These are phyloP conservation scores for Euphorbia schlechtendalii DNA, from an alignment of 441 rosid species.

Conservation along the genomic window DNA sequence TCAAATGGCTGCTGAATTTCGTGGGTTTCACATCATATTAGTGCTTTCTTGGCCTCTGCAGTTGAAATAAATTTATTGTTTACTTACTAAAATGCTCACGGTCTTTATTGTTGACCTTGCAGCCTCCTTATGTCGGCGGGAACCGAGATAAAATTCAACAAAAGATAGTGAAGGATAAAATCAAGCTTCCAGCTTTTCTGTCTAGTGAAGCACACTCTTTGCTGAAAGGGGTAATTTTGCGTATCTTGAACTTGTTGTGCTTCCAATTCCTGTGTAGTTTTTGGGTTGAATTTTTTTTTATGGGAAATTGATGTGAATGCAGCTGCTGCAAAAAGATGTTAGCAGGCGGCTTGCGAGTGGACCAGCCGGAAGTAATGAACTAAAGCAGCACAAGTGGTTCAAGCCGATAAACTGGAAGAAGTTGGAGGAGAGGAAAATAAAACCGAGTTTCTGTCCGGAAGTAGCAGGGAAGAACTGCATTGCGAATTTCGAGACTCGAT, in stretches of 20 bases:
- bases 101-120: constrained; percentile 11
- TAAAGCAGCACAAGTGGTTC: constrained; percentile 85
- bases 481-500: constrained; percentile 75
- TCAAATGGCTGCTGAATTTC: constrained; percentile 3
- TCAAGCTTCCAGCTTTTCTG: constrained; percentile 61
- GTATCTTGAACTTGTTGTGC: not conserved
- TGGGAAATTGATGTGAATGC: constrained; percentile 9
- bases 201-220: constrained; percentile 64
- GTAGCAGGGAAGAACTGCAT: constrained; percentile 75
- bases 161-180: constrained; percentile 59
- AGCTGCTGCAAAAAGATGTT: constrained; percentile 84
- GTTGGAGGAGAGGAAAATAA: constrained; percentile 59
- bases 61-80: not conserved
- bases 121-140: constrained; percentile 31
- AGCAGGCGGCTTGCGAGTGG: constrained; percentile 74
- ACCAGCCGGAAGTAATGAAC: constrained; percentile 57
- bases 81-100: not conserved
- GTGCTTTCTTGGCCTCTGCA: no score
- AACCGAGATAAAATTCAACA: constrained; percentile 42
- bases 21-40: not conserved
- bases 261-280: not conserved
- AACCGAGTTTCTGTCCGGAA: constrained; percentile 74
- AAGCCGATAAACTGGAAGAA: constrained; percentile 81
- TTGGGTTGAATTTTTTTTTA: not conserved
- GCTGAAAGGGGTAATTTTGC: constrained; percentile 50